Evolutionary conservation across 148 eudicot species (phyloP), one percentile per base, ranked within the genome.

Genomic region (Rhododendron kiyosumense): DNA sequence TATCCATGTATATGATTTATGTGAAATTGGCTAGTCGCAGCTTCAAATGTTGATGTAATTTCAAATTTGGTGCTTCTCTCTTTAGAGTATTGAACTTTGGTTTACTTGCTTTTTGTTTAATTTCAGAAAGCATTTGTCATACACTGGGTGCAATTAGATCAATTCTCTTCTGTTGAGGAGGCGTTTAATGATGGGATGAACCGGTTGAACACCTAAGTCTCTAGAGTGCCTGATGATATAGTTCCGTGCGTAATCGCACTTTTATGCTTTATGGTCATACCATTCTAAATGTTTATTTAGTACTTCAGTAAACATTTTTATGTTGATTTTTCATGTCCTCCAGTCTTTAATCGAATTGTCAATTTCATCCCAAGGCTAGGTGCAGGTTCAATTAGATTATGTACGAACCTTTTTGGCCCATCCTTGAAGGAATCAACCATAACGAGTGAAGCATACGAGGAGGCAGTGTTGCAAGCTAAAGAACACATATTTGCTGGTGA

Each of bases 401-500:
- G 88, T 87, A 97, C 98, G 26, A 89, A 87, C 83, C 91, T 89
- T 15, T 95, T 93, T 86, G 98, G 99, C 78, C 90, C 92, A 22
- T 76, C 94, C 76, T 91, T 92, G 90, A 91, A 90, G 87, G 86
- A 88, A 22, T 95, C 99, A 88, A 91, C 91, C 88, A 95, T 97
- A 96, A 89, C 90, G 65, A 91, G 91, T 52, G 98, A 94, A 67
- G 93, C 91, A 79, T 97, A 95, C 85, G 90, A 93, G 91, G 86
- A 91, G 36, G 96, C 98, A 54, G 99, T 97, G 77, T 82, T 95
- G 88, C 88, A 90, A 91, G 97, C 98, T 86, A 97, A 97, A 93
- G 98, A 95, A 85, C 99, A 97, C 90, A 97, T 97, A 80, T 85
- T 91, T 80, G 99, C 99, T 78, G 98, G 99, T 85, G 99, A 95